Conservation (phyloP, 2,329 filamentous ascomycete genomes). For the Elsinoe perseae region DNA sequence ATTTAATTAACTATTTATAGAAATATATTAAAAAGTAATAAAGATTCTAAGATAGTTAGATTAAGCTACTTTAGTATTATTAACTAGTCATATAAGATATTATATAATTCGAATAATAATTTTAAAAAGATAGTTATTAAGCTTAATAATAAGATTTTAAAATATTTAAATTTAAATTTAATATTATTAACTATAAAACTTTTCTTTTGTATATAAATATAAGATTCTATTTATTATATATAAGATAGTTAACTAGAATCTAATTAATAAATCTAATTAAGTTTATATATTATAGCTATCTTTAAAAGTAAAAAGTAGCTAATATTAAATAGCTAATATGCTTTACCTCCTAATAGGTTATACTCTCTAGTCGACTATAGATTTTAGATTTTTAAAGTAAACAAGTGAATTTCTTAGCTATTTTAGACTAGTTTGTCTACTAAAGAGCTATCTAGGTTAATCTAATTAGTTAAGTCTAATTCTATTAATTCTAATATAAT, state of each 20-base stretch:
- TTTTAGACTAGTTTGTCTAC: neutral
- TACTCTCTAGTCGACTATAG: too few relatives aligned
- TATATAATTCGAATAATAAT: neutral
- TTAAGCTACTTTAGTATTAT: too few relatives aligned
- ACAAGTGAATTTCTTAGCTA: neutral
- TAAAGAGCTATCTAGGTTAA: neutral
- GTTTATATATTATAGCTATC: neutral
- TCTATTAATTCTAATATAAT: neutral
- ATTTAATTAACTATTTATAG: neutral
- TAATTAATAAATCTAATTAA: neutral
- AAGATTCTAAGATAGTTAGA: neutral
- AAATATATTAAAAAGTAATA: neutral
- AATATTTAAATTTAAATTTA: neutral
- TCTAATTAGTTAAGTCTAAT: neutral
- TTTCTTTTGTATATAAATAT: neutral
- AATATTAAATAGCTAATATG: slow-evolving; percentile 8
- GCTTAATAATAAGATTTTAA: neutral
- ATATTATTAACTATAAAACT: neutral
- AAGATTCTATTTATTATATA: slow-evolving; percentile 1
- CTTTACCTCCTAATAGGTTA: too few relatives aligned
- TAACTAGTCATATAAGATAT: neutral
- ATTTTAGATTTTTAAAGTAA: neutral
- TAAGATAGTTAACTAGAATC: neutral
- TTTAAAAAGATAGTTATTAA: neutral
- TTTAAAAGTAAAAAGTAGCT: slow-evolving; percentile 4